phyloP scores from a whole-genome alignment of 2,329 filamentous ascomycete genomes.

The Thelonectria olida region DNA sequence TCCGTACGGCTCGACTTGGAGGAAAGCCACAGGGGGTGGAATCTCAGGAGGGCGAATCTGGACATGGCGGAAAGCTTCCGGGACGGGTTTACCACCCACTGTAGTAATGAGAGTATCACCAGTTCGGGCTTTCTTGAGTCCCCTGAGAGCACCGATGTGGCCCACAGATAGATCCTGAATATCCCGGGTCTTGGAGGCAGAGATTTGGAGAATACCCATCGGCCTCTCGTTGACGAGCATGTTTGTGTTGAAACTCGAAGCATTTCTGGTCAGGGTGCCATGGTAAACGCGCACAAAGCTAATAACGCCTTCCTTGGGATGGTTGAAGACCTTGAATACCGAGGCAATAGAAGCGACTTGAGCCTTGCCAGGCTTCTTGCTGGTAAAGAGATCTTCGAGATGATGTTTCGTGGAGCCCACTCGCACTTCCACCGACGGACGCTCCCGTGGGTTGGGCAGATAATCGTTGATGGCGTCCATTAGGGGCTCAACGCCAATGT shows the following conservation, averaged over 20 bases:
- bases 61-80: slow-evolving; percentile 74
- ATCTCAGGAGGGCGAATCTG: slow-evolving; percentile 90
- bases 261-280: slow-evolving; percentile 78
- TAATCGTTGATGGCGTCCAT: slow-evolving; percentile 90
- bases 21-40: slow-evolving; percentile 94
- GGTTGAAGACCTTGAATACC: slow-evolving; percentile 95
- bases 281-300: slow-evolving; percentile 95
- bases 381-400: slow-evolving; percentile 51
- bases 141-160: slow-evolving; percentile 93
- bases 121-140: slow-evolving; percentile 89
- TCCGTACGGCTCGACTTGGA: slow-evolving; percentile 86
- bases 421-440: slow-evolving; percentile 81
- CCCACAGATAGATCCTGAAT: slow-evolving; percentile 82
- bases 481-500: slow-evolving; percentile 92
- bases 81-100: slow-evolving; percentile 67
- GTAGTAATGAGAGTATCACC: slow-evolving; percentile 91
- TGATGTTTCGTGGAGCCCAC: slow-evolving; percentile 63
- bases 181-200: slow-evolving; percentile 86
- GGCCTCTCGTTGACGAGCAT: slow-evolving; percentile 81
- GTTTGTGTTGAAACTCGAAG: slow-evolving; percentile 86
- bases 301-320: slow-evolving; percentile 84
- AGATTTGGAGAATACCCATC: slow-evolving; percentile 86
- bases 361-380: slow-evolving; percentile 47
- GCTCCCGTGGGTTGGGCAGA: slow-evolving; percentile 82
- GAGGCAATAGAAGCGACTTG: slow-evolving; percentile 64